These are phyloP conservation scores for Aspergillus latus DNA, from an alignment of 2,329 filamentous ascomycete species.

Conservation along the genomic window DNA sequence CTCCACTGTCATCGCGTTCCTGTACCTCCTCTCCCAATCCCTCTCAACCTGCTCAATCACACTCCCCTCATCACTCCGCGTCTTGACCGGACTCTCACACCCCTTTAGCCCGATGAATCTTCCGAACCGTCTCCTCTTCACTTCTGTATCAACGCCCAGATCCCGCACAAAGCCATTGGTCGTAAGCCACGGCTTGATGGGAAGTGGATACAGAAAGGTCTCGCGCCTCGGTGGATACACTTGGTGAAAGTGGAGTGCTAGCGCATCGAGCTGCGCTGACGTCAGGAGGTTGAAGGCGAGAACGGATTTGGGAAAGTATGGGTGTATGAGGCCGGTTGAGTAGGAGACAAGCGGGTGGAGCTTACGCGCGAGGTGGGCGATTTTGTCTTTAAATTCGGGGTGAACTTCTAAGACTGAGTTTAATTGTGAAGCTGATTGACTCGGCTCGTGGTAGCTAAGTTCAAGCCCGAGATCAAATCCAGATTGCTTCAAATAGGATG, in stretches of 20 bases:
- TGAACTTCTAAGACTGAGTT: background rate
- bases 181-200: slow-evolving; percentile 33
- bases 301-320: slow-evolving; percentile 39
- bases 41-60: slow-evolving; percentile 12
- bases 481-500: background rate
- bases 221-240: slow-evolving; percentile 34
- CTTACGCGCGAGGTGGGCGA: slow-evolving; percentile 31
- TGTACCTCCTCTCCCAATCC: background rate
- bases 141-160: slow-evolving; percentile 31
- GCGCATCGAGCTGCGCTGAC: slow-evolving; percentile 39
- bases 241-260: slow-evolving; percentile 46
- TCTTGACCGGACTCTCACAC: slow-evolving; percentile 31
- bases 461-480: background rate
- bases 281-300: slow-evolving; percentile 46
- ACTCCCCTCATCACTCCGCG: background rate
- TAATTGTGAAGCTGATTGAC: background rate
- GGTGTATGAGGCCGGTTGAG: slow-evolving; percentile 37
- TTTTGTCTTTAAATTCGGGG: slow-evolving; percentile 4
- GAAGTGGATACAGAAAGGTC: slow-evolving; percentile 37
- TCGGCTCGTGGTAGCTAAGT: background rate
- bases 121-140: slow-evolving; percentile 43
- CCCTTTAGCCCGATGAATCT: slow-evolving; percentile 45
- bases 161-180: slow-evolving; percentile 15
- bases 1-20: background rate
- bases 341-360: slow-evolving; percentile 41